Evolutionary conservation across 805 yeast genomes (phyloP), one percentile per base, ranked within the genome.

Genomic region (Yamadazyma scolyti): DNA sequence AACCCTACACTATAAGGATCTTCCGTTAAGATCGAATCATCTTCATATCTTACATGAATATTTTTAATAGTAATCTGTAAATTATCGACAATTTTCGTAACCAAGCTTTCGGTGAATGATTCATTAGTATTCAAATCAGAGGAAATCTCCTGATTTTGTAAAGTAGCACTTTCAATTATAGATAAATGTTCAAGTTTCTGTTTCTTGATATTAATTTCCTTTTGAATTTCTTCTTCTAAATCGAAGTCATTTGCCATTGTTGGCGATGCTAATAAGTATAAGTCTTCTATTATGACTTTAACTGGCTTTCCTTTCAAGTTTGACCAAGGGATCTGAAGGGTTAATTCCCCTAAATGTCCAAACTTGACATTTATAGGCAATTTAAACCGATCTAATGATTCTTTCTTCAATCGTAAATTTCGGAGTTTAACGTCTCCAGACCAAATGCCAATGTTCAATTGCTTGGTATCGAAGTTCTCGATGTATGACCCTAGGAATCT

Each of bases 271-370:
- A 94, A 65, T 16, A 93, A 52, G 46, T 81, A 88, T 9, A 88
- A 90, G 52, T 93, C 93, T 46, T 93, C 90, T 36, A 93, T 82
- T 9, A 76, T 65, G 9, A 93, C 75, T 52, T 85, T 86, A 6
- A 90, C 97, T 0, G 99, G 97, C 48, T 89, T 85, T 13, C 84
- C 79, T 51, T 89, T 89, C 42, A 94, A 65, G 50, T 88, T 93
- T 1, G 97, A 82, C 97, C 97, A 94, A 0, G 99, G 98, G 22
- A 93, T 90, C 51, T 85, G 96, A 33, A 93, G 62, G 0, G 95
- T 82, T 41, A 93, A 68, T 44, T 82, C 85, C 1, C 97, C 98
- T 36, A 93, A 56, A 50, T 85, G 87, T 23, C 99, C 99, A 51
- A 82, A 83, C 39, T 76, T 74, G 9, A 94, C 90, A 53, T 89